Percentiles rank a stretch among this genome's conserved stretches.
These are phyloP conservation scores for Heritiera littoralis DNA, from an alignment of 345 rosid species.

Conservation along the genomic window DNA sequence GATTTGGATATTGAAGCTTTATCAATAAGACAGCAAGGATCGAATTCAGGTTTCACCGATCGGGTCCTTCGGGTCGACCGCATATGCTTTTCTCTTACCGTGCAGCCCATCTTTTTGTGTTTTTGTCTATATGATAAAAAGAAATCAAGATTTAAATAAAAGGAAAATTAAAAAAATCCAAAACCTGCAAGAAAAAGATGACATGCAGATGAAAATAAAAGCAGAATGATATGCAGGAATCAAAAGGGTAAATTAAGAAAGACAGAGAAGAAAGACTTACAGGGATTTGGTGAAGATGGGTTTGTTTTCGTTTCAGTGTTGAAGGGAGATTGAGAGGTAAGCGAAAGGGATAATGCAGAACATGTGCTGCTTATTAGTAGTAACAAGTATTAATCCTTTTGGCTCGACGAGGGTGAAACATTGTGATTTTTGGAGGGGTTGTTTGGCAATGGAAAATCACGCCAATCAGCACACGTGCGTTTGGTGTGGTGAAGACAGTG, in stretches of 20 bases:
- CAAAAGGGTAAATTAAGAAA: neutral
- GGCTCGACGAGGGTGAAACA: too few species aligned
- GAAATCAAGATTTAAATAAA: conserved; percentile 3
- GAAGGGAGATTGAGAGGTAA: neutral
- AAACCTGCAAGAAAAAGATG: conserved; percentile 2
- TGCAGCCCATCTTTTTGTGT: conserved; percentile 52
- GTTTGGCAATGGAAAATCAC: neutral
- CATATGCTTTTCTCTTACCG: conserved; percentile 62
- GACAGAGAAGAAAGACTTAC: conserved; percentile 6
- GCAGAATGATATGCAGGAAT: neutral
- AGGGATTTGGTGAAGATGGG: conserved; percentile 9
- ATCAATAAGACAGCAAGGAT: conserved; percentile 56
- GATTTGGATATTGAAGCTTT: conserved; percentile 51
- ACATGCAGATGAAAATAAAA: conserved; percentile 9
- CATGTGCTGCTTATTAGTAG: neutral
- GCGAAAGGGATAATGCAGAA: neutral
- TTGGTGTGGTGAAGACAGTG: neutral
- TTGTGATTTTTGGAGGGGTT: neutral
- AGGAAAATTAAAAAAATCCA: neutral
- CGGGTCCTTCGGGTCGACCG: conserved; percentile 57
- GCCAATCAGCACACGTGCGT: neutral
- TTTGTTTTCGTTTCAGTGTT: neutral
- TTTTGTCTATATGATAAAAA: neutral
- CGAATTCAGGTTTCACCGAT: conserved; percentile 59
- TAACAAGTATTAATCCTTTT: too few species aligned